These are phyloP conservation scores for Aquanectria penicillioides DNA, from an alignment of 2,329 filamentous ascomycete species.

Conservation along the genomic window DNA sequence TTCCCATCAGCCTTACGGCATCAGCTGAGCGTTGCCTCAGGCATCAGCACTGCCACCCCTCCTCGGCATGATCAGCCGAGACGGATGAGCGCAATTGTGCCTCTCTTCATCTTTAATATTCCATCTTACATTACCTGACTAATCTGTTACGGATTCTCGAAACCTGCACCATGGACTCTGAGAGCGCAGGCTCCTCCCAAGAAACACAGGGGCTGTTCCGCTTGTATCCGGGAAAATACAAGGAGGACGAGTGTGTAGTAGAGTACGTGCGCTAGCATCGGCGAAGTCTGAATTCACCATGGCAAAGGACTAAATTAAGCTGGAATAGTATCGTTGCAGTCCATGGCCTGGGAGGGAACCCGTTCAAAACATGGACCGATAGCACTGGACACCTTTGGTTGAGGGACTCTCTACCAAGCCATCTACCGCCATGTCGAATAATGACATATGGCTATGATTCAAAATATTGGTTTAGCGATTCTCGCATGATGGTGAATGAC, in stretches of 20 bases:
- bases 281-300: too few species aligned
- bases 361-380: background rate
- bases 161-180: too few species aligned
- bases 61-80: too few species aligned
- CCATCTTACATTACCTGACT: too few species aligned
- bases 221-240: background rate
- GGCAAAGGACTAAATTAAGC: background rate
- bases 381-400: background rate
- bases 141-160: too few species aligned
- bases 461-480: background rate
- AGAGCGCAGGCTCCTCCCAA: too few species aligned
- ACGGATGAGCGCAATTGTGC: too few species aligned
- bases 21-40: too few species aligned
- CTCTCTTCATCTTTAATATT: too few species aligned
- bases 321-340: background rate
- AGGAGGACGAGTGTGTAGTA: background rate
- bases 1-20: too few species aligned
- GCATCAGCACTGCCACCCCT: too few species aligned
- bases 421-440: background rate
- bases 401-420: background rate
- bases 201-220: background rate
- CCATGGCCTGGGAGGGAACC: conserved; percentile 1
- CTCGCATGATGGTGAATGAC: background rate
- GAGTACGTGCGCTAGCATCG: background rate
- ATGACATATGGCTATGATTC: background rate